Conservation (phyloP, 2,329 filamentous ascomycete genomes). For the Monosporascus sp. region DNA sequence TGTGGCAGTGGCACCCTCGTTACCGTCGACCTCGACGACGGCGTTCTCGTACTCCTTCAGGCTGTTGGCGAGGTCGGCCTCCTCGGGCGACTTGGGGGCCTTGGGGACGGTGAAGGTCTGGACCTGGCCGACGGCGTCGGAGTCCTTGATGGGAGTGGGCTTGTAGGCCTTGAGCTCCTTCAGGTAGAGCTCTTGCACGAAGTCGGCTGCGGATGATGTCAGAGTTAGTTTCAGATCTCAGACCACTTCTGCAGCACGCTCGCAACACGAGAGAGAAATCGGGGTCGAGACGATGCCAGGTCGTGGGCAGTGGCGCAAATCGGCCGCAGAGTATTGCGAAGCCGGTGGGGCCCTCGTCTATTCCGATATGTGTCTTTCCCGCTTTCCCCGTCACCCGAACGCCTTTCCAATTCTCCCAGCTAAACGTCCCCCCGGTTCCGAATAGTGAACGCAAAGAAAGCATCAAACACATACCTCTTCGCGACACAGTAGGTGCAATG, state of each 20-base stretch:
- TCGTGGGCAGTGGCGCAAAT: no score
- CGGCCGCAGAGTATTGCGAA: not conserved
- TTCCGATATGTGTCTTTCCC: not conserved
- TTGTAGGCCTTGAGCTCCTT: slow-evolving; percentile 96
- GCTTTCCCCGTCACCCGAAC: not conserved
- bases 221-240: no score
- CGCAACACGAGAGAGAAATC: no score
- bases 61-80: slow-evolving; percentile 85
- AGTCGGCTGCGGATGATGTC: slow-evolving; percentile 62
- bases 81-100: slow-evolving; percentile 83
- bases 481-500: slow-evolving; percentile 55
- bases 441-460: slow-evolving; percentile 18
- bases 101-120: slow-evolving; percentile 79
- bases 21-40: slow-evolving; percentile 90
- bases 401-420: not conserved
- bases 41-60: slow-evolving; percentile 93
- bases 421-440: not conserved
- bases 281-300: no score
- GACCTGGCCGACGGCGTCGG: slow-evolving; percentile 85
- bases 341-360: not conserved
- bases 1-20: slow-evolving; percentile 56
- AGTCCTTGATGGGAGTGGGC: slow-evolving; percentile 72
- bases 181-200: slow-evolving; percentile 97
- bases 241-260: no score
- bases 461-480: slow-evolving; percentile 49